A percentile compares a stretch with the other conserved stretches of the same genome.
phyloP scores from a whole-genome alignment of 108 stramenopile species.

The Cyclostephanos tholiformis region DNA sequence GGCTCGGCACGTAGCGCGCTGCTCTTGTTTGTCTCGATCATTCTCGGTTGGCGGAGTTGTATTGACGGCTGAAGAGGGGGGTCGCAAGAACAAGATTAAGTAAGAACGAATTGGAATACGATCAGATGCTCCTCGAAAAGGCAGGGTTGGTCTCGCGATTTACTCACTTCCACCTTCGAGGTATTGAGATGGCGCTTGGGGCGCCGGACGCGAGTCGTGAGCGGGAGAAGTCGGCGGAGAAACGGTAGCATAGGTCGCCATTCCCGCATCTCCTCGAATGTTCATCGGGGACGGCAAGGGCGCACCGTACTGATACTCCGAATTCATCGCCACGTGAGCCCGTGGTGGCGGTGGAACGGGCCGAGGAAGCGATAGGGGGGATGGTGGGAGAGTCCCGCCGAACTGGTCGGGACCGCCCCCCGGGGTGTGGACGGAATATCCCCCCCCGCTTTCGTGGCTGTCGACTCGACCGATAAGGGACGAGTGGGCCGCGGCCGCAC shows the following conservation, averaged over 20 bases:
- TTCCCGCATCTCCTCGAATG: not conserved
- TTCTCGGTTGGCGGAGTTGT: not conserved
- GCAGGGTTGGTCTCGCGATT: too few relatives aligned
- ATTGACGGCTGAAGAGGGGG: too few relatives aligned
- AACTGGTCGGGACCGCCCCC: not conserved
- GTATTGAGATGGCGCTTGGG: constrained; percentile 18
- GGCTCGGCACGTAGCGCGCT: not conserved
- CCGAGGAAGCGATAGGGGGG: not conserved
- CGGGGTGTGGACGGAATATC: constrained; percentile 9
- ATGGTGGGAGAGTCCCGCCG: not conserved
- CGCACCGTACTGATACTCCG: constrained; percentile 9
- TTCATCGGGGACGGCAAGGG: constrained; percentile 2
- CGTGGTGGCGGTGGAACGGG: too few relatives aligned
- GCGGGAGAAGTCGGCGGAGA: constrained; percentile 28
- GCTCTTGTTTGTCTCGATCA: not conserved
- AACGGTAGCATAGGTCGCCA: constrained; percentile 6
- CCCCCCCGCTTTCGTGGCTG: constrained; percentile 11
- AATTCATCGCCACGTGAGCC: not conserved
- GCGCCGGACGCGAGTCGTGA: constrained; percentile 12
- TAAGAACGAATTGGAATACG: too few relatives aligned
- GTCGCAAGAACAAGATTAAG: too few relatives aligned
- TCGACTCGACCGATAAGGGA: constrained; percentile 18
- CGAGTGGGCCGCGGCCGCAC: constrained; percentile 5
- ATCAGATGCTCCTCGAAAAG: too few relatives aligned
- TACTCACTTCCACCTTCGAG: constrained; percentile 2